phyloP scores from a whole-genome alignment of 257 asterid genomes.

The Capsicum rhomboideum region DNA sequence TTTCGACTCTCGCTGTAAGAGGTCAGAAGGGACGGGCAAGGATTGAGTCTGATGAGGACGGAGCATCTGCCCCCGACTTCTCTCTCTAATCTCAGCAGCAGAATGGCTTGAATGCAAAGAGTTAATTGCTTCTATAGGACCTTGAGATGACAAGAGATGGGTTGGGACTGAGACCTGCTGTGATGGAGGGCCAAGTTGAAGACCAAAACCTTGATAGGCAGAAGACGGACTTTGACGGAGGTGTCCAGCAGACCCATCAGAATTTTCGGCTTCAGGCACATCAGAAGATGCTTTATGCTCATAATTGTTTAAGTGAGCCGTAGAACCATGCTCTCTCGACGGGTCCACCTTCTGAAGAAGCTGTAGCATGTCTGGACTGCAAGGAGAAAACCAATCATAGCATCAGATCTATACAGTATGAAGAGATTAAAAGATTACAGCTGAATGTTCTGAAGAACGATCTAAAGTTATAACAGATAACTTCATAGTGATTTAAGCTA shows the following conservation, averaged over 20 bases:
- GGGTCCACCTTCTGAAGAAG: slow-evolving; percentile 90
- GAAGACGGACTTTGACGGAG: slow-evolving; percentile 45
- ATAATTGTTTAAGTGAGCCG: slow-evolving; percentile 29
- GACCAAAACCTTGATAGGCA: slow-evolving; percentile 73
- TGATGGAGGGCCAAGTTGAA: slow-evolving; percentile 93
- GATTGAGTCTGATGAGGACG: slow-evolving; percentile 31
- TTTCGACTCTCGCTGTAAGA: slow-evolving; percentile 14
- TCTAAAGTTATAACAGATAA: neutral
- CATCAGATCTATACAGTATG: neutral
- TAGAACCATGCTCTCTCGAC: slow-evolving; percentile 33
- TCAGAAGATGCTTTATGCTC: slow-evolving; percentile 40
- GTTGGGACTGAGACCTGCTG: slow-evolving; percentile 38
- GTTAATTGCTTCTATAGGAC: slow-evolving; percentile 21
- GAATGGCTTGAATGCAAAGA: slow-evolving; percentile 27
- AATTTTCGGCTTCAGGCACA: slow-evolving; percentile 34
- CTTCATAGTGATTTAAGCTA: neutral
- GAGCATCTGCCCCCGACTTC: slow-evolving; percentile 16
- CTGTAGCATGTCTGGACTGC: slow-evolving; percentile 86
- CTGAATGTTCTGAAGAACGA: neutral
- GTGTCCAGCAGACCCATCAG: slow-evolving; percentile 45
- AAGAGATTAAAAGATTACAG: neutral
- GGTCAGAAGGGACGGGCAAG: slow-evolving; percentile 25
- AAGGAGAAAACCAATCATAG: slow-evolving; percentile 4
- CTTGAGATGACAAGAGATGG: slow-evolving; percentile 35
- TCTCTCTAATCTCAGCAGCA: slow-evolving; percentile 38